A percentile compares a stretch with the other conserved stretches of the same genome.
phyloP scores from a whole-genome alignment of 306 rosid genomes.

The Cyclanthera cordifolia region DNA sequence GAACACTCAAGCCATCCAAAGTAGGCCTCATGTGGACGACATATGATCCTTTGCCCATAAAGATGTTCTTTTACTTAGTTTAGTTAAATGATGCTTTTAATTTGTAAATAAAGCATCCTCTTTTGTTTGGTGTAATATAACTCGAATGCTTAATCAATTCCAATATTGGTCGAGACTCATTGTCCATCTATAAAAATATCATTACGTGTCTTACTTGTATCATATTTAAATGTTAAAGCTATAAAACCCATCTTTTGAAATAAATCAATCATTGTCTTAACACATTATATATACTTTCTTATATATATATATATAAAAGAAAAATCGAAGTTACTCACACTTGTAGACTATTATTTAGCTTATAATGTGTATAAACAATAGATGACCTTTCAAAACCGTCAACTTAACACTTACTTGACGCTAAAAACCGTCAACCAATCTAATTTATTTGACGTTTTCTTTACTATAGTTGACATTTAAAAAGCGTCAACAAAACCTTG shows the following conservation, averaged over 20 bases:
- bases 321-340: too few relatives aligned
- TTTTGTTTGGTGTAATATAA: slow-evolving; percentile 5
- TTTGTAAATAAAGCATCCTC: not conserved
- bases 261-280: not conserved
- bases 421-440: too few relatives aligned
- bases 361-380: too few relatives aligned
- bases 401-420: too few relatives aligned
- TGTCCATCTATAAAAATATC: not conserved
- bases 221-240: not conserved
- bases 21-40: slow-evolving; percentile 11
- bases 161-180: too few relatives aligned
- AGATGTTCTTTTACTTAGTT: slow-evolving; percentile 9
- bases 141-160: not conserved
- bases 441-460: too few relatives aligned
- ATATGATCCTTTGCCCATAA: not conserved
- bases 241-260: not conserved
- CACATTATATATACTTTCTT: too few relatives aligned
- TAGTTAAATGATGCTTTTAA: not conserved
- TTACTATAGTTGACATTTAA: too few relatives aligned
- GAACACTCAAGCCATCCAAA: not conserved
- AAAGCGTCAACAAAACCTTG: too few relatives aligned
- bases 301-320: too few relatives aligned
- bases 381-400: too few relatives aligned
- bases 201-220: not conserved
- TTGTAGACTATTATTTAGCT: too few relatives aligned